These are phyloP conservation scores for Pholiota molesta DNA, from an alignment of 768 basidiomycete genomes.

Conservation along the genomic window DNA sequence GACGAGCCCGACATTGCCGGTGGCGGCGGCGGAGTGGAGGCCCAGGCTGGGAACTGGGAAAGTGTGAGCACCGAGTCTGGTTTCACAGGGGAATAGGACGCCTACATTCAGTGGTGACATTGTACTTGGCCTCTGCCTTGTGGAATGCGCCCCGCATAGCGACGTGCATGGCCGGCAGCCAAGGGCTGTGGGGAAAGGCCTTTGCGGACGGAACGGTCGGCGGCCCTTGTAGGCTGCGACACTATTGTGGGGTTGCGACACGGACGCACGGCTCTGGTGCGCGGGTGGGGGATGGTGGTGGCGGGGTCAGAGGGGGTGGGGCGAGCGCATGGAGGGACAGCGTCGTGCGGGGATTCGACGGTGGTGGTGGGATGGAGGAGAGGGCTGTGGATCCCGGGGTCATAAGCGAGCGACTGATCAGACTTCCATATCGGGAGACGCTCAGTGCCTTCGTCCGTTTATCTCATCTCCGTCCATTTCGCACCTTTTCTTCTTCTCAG, in stretches of 20 bases:
- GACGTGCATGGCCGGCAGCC: constrained; percentile 45
- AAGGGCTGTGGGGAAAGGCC: neutral
- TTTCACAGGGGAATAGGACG: constrained; percentile 13
- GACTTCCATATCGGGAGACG: constrained; percentile 25
- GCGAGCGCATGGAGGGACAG: constrained; percentile 2
- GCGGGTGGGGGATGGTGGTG: neutral
- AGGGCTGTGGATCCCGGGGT: constrained; percentile 20
- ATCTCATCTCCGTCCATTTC: constrained; percentile 40
- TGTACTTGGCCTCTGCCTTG: constrained; percentile 58
- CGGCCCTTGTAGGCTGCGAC: constrained; percentile 1
- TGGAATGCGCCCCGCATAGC: constrained; percentile 48
- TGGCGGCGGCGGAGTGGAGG: constrained; percentile 74
- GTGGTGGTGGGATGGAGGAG: constrained; percentile 22
- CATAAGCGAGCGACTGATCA: constrained; percentile 19
- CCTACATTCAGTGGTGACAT: constrained; percentile 61
- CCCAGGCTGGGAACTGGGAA: constrained; percentile 72
- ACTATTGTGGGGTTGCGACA: constrained; percentile 3
- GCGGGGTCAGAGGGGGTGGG: constrained; percentile 1
- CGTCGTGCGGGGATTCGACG: constrained; percentile 9
- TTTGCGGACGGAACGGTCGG: too few relatives aligned
- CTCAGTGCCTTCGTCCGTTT: constrained; percentile 20
- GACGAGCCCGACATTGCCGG: constrained; percentile 91
- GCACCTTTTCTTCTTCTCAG: constrained; percentile 15
- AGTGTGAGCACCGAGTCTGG: constrained; percentile 2
- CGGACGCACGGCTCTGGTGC: constrained; percentile 2